A percentile compares a stretch with the other conserved stretches of the same genome.
Conservation (phyloP, 208 protist genomes). For the Acanthamoeba castellanii region DNA sequence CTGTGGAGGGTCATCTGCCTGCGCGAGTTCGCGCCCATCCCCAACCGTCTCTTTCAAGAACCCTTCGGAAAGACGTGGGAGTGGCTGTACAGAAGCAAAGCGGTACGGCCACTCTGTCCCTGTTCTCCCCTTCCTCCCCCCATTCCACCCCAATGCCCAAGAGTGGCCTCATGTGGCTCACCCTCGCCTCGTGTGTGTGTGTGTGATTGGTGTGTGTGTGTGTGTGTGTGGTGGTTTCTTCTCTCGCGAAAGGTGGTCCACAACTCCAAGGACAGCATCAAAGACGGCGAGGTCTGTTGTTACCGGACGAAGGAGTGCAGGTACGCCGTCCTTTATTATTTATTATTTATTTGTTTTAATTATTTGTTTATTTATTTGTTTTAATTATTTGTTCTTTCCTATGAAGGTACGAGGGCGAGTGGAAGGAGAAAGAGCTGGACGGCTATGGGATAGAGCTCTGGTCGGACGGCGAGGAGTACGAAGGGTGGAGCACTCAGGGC, state of each 20-base stretch:
- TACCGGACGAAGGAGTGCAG: slow-evolving; percentile 29
- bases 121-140: no score
- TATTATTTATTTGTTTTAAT: no score
- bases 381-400: no score
- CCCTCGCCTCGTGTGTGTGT: neutral
- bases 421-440: slow-evolving; percentile 60
- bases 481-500: slow-evolving; percentile 55
- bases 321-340: neutral
- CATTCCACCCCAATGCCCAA: neutral
- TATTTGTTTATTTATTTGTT: no score
- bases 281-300: slow-evolving; percentile 33
- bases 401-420: slow-evolving; percentile 32
- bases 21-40: slow-evolving; percentile 45
- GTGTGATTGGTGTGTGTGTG: neutral
- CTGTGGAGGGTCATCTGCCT: slow-evolving; percentile 53
- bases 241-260: neutral
- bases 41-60: slow-evolving; percentile 14
- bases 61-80: slow-evolving; percentile 64
- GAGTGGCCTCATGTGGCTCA: no score
- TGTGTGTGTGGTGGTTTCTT: neutral
- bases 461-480: slow-evolving; percentile 42
- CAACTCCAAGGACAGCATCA: slow-evolving; percentile 39
- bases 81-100: slow-evolving; percentile 55
- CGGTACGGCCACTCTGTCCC: neutral
- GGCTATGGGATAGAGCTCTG: slow-evolving; percentile 54